phyloP scores from a whole-genome alignment of 2,329 filamentous ascomycete genomes.

The Coniochaeta prunicola region DNA sequence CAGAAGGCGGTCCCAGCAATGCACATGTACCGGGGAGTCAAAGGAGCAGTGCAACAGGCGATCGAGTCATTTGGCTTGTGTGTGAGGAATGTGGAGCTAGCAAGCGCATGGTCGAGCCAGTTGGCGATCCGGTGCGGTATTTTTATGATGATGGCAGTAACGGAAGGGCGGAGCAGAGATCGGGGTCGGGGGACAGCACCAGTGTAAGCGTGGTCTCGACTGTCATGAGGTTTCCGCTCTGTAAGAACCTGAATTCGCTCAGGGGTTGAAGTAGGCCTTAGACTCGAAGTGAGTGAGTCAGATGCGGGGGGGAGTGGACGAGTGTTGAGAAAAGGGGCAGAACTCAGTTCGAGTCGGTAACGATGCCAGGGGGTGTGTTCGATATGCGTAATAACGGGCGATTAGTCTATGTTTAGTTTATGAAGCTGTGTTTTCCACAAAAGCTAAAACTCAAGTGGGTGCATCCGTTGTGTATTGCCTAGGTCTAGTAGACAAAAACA shows the following conservation, averaged over 20 bases:
- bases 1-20: background rate
- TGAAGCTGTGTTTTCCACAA: too few relatives aligned
- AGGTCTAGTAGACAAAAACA: too few relatives aligned
- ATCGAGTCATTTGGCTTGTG: conserved; percentile 5
- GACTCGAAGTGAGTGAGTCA: too few relatives aligned
- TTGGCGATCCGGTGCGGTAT: conserved; percentile 4
- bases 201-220: background rate
- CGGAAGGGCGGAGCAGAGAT: background rate
- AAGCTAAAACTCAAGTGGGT: too few relatives aligned
- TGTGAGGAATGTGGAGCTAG: conserved; percentile 5
- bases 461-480: too few relatives aligned
- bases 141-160: conserved; percentile 2
- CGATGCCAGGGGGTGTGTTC: too few relatives aligned
- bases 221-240: background rate
- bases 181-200: background rate
- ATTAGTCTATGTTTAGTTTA: too few relatives aligned
- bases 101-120: conserved; percentile 2
- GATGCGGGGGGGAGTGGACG: background rate
- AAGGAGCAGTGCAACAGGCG: background rate
- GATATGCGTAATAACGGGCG: too few relatives aligned
- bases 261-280: too few relatives aligned
- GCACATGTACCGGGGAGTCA: background rate
- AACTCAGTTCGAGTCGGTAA: too few relatives aligned
- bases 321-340: too few relatives aligned
- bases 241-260: background rate